Conservation (phyloP, 2,329 filamentous ascomycete genomes). For the Diplodia intermedia region DNA sequence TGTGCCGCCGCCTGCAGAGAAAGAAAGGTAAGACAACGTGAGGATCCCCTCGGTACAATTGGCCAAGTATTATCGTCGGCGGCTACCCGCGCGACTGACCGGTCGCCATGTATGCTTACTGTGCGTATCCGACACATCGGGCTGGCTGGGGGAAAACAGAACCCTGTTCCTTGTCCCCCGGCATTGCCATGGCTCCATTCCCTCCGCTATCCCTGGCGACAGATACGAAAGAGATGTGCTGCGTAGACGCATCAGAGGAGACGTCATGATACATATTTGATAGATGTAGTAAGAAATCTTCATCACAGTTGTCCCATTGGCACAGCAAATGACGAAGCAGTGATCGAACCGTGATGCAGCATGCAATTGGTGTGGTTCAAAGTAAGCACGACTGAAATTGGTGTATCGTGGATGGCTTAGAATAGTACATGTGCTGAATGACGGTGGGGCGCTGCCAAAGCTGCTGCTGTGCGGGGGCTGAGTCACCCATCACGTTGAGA, state of each 20-base stretch:
- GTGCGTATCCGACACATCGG: not conserved
- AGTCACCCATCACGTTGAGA: not conserved
- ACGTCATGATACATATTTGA: not conserved
- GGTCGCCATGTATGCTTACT: not conserved
- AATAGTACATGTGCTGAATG: not conserved
- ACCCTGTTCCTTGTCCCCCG: not conserved
- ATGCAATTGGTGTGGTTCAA: not conserved
- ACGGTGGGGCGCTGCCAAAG: not conserved
- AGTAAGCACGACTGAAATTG: not conserved
- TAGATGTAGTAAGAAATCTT: not conserved
- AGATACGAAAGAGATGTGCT: not conserved
- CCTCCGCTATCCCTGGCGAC: not conserved
- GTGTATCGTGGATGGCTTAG: not conserved
- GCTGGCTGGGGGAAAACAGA: not conserved
- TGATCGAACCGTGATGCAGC: not conserved
- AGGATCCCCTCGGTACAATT: not conserved
- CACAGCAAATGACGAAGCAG: not conserved
- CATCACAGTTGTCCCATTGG: not conserved
- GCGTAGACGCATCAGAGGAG: not conserved
- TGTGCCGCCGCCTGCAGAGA: not conserved
- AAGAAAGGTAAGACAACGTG: not conserved
- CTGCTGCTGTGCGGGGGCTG: slow-evolving; percentile 1
- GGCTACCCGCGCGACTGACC: not conserved
- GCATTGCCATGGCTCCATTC: not conserved
- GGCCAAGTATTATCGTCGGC: not conserved